Percentiles rank a stretch among this genome's conserved stretches.
Evolutionary conservation across 371 early-diverging fungal species (phyloP).

Genomic region (Smittium culicis): DNA sequence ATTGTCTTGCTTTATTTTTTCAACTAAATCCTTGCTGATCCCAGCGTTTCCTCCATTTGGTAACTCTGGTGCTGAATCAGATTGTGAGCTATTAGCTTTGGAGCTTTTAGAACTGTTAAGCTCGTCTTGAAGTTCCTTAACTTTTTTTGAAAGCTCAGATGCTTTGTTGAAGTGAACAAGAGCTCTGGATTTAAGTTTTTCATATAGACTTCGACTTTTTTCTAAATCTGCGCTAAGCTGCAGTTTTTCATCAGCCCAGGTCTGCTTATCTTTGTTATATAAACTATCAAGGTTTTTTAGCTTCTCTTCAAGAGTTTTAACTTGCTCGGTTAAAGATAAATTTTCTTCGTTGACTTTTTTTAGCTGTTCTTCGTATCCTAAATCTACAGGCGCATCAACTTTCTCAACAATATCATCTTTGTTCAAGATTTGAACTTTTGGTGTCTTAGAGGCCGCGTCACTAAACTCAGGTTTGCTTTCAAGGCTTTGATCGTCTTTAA

Average conservation of each 20-base stretch:
- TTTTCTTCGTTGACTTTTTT: not conserved
- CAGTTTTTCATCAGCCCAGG: slow-evolving; percentile 2
- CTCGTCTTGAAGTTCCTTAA: not conserved
- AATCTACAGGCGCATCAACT: not conserved
- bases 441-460: too few relatives aligned
- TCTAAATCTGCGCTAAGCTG: not conserved
- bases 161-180: not conserved
- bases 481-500: not conserved
- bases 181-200: slow-evolving; percentile 9
- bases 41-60: not conserved
- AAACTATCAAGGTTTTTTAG: not conserved
- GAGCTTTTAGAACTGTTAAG: not conserved
- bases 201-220: slow-evolving; percentile 5
- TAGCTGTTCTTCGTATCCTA: not conserved
- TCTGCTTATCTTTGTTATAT: not conserved
- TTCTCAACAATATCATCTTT: not conserved
- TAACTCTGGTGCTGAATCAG: not conserved
- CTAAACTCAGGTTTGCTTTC: not conserved
- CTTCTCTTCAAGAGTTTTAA: not conserved
- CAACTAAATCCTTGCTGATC: not conserved
- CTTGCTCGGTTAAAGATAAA: not conserved
- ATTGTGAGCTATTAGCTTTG: not conserved
- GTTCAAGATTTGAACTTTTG: not conserved
- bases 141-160: not conserved
- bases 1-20: not conserved